Percentiles rank a stretch among this genome's conserved stretches.
phyloP scores from a whole-genome alignment of 1,284 basidiomycete genomes.

The Stereum hirsutum region DNA sequence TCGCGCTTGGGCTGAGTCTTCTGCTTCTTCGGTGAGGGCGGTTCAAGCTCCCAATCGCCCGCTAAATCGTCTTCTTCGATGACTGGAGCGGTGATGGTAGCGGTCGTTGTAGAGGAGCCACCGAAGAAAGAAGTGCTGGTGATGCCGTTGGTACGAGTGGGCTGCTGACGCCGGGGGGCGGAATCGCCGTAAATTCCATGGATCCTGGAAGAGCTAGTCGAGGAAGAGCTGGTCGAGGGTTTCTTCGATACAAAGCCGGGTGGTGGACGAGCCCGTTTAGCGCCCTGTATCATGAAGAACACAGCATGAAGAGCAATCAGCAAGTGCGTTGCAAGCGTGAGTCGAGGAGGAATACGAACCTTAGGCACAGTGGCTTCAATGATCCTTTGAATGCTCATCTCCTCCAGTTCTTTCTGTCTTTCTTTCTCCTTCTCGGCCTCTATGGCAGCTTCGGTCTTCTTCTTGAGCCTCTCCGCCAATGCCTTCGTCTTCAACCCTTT shows the following conservation, averaged over 20 bases:
- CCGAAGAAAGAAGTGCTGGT: no score
- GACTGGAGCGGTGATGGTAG: neutral
- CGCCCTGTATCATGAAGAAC: conserved; percentile 35
- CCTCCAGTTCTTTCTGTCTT: conserved; percentile 21
- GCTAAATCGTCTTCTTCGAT: conserved; percentile 11
- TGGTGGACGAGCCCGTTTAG: conserved; percentile 62
- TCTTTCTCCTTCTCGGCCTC: conserved; percentile 23
- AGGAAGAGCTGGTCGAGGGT: no score
- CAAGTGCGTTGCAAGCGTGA: neutral
- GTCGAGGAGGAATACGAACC: conserved; percentile 26
- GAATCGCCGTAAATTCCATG: no score
- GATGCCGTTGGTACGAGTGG: no score
- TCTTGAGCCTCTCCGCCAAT: conserved; percentile 16
- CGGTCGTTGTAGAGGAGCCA: no score
- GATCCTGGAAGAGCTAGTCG: no score
- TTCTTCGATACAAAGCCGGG: conserved; percentile 21
- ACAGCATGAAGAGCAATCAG: conserved; percentile 2
- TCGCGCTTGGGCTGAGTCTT: conserved; percentile 16
- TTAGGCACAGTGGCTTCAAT: conserved; percentile 67
- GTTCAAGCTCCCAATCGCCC: conserved; percentile 25
- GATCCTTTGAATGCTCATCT: conserved; percentile 46
- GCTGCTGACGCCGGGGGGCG: no score
- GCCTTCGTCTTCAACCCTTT: conserved; percentile 18
- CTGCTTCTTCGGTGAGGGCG: conserved; percentile 31
- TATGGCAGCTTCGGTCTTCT: no score